Percentiles rank a stretch among this genome's conserved stretches.
Evolutionary conservation across 495 filamentous ascomycete species (phyloP).

Genomic region (Tetracladium setigerum): DNA sequence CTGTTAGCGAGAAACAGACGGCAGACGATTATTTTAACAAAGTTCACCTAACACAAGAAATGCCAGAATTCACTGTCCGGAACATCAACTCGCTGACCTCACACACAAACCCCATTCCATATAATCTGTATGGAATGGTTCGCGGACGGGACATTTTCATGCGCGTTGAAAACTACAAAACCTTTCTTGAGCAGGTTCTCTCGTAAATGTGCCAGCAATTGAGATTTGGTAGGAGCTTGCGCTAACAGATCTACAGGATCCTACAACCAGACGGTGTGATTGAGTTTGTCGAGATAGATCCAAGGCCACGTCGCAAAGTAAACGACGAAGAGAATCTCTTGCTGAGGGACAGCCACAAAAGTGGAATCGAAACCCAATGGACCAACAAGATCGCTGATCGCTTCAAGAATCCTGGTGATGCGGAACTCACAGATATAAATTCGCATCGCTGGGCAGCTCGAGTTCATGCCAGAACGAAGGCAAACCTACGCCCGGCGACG

Average conservation of each 20-base stretch:
- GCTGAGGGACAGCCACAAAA: slow-evolving; percentile 8
- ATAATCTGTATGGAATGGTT: slow-evolving; percentile 18
- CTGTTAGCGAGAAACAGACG: not conserved
- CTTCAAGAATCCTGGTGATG: slow-evolving; percentile 14
- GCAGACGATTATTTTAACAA: slow-evolving; percentile 11
- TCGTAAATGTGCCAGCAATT: slow-evolving; percentile 4
- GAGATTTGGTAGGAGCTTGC: not conserved
- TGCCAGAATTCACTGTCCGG: slow-evolving; percentile 20
- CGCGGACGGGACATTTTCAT: slow-evolving; percentile 19
- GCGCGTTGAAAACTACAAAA: slow-evolving; percentile 18
- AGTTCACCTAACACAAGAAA: slow-evolving; percentile 8
- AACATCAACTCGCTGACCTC: slow-evolving; percentile 15
- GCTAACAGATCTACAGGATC: slow-evolving; percentile 4
- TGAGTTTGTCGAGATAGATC: slow-evolving; percentile 22
- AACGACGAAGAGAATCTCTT: not conserved
- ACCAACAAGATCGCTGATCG: slow-evolving; percentile 18
- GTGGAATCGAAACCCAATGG: slow-evolving; percentile 14
- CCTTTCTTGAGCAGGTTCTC: slow-evolving; percentile 19
- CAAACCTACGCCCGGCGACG: slow-evolving; percentile 17
- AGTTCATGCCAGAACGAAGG: slow-evolving; percentile 15
- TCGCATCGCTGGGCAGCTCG: slow-evolving; percentile 10
- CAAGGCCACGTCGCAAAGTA: slow-evolving; percentile 11
- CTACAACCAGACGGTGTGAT: slow-evolving; percentile 22
- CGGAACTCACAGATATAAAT: slow-evolving; percentile 13
- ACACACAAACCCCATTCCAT: slow-evolving; percentile 12